Conservation (phyloP, 2,329 filamentous ascomycete species). For the Aspergillus sp. region DNA sequence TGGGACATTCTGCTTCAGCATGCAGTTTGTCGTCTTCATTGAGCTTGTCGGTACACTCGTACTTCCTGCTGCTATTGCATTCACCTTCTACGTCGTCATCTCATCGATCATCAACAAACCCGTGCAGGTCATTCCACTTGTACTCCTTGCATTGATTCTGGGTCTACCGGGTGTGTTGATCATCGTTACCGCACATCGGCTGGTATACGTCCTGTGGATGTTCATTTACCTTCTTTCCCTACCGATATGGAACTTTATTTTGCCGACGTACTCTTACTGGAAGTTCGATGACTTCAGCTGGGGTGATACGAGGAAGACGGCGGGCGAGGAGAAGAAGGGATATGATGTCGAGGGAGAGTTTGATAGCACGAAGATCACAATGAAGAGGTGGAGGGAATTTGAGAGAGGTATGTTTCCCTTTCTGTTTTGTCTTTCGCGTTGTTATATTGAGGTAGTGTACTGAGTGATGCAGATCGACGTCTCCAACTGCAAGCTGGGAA, state of each 20-base stretch:
- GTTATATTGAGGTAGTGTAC: background rate
- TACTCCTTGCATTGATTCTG: conserved; percentile 82
- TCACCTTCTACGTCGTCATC: conserved; percentile 91
- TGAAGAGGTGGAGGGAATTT: conserved; percentile 98
- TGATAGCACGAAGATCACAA: conserved; percentile 96
- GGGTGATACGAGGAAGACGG: conserved; percentile 96
- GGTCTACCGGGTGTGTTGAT: conserved; percentile 90
- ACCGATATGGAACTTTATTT: conserved; percentile 94
- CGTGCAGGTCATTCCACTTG: conserved; percentile 80
- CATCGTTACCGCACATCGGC: conserved; percentile 84
- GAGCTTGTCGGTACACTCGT: conserved; percentile 93
- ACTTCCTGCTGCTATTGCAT: conserved; percentile 89
- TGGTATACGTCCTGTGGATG: conserved; percentile 95
- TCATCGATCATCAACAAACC: conserved; percentile 72
- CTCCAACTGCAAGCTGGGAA: conserved; percentile 19
- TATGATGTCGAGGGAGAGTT: conserved; percentile 87
- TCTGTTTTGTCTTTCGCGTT: background rate
- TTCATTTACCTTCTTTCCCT: conserved; percentile 87
- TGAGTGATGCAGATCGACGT: conserved; percentile 30
- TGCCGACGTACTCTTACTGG: conserved; percentile 94
- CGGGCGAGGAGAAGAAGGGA: conserved; percentile 82
- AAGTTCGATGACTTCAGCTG: conserved; percentile 99
- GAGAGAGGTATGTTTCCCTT: conserved; percentile 56
- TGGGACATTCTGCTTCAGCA: conserved; percentile 98
- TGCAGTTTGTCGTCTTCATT: conserved; percentile 97